Evolutionary conservation across 345 rosid species (phyloP).

Genomic region (Linum lewisii): DNA sequence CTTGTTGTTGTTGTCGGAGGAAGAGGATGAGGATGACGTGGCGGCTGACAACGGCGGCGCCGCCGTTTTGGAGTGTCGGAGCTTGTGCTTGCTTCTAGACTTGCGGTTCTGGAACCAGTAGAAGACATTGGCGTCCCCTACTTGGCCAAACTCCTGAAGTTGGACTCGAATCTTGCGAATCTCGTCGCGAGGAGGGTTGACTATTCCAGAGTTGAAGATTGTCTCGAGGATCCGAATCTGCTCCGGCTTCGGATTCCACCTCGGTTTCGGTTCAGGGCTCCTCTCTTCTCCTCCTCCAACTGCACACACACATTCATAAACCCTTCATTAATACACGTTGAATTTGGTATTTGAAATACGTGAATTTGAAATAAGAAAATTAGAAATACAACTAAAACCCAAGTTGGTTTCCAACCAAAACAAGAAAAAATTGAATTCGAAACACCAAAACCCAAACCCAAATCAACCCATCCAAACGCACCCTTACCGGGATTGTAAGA

Average conservation of each 20-base stretch:
- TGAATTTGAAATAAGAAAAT: no score
- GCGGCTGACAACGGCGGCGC: slow-evolving; percentile 12
- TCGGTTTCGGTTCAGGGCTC: slow-evolving; percentile 92
- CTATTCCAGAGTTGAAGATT: slow-evolving; percentile 97
- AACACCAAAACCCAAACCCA: not conserved
- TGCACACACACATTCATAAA: not conserved
- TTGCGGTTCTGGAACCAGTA: slow-evolving; percentile 99
- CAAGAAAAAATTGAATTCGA: not conserved
- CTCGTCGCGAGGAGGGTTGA: slow-evolving; percentile 97
- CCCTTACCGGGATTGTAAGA: slow-evolving; percentile 51
- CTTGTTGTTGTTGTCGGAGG: slow-evolving; percentile 50
- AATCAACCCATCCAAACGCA: not conserved
- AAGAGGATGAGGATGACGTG: slow-evolving; percentile 55
- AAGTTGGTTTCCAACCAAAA: no score
- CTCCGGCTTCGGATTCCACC: slow-evolving; percentile 99
- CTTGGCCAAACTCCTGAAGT: slow-evolving; percentile 92
- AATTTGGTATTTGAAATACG: no score
- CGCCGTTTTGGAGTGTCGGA: slow-evolving; percentile 54
- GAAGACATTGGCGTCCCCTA: slow-evolving; percentile 94
- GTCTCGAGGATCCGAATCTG: slow-evolving; percentile 92
- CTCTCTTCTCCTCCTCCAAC: slow-evolving; percentile 80
- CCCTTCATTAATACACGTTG: not conserved
- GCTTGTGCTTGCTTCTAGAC: slow-evolving; percentile 93
- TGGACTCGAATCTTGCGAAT: slow-evolving; percentile 83
- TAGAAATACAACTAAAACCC: no score